Evolutionary conservation across 257 asterid genomes (phyloP).

Genomic region (Leonotis leonurus): DNA sequence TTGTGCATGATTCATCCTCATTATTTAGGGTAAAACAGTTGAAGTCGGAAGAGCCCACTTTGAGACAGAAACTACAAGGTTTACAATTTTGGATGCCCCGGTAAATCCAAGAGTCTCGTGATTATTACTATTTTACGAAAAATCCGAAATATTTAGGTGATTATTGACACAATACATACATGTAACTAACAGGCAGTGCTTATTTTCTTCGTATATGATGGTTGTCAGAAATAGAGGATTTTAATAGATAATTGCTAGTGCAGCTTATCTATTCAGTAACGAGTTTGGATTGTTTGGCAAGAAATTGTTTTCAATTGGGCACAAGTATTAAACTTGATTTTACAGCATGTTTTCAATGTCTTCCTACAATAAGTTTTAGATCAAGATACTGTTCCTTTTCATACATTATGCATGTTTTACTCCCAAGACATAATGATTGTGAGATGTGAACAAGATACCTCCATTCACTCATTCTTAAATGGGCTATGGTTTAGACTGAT

Average conservation of each 20-base stretch:
- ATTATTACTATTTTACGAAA: neutral
- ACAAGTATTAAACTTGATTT: neutral
- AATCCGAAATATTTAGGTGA: neutral
- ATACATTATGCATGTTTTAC: too few species aligned
- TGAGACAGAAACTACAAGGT: slow-evolving; percentile 90
- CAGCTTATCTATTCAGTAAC: neutral
- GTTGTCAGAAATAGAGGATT: too few species aligned
- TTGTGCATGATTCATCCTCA: neutral
- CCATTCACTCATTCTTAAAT: too few species aligned
- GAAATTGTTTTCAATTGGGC: neutral
- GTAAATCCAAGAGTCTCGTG: slow-evolving; percentile 26
- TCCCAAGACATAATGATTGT: too few species aligned
- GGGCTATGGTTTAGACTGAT: too few species aligned
- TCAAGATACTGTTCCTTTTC: neutral
- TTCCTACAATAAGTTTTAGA: too few species aligned
- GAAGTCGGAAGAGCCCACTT: slow-evolving; percentile 99
- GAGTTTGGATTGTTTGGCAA: neutral
- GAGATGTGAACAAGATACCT: too few species aligned
- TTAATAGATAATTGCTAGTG: too few species aligned
- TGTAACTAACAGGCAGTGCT: too few species aligned
- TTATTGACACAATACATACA: neutral
- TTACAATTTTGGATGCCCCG: slow-evolving; percentile 98
- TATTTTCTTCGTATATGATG: neutral
- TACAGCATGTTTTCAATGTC: neutral
- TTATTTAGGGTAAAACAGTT: slow-evolving; percentile 82